phyloP scores from a whole-genome alignment of 345 rosid species.

The Theobroma cacao region DNA sequence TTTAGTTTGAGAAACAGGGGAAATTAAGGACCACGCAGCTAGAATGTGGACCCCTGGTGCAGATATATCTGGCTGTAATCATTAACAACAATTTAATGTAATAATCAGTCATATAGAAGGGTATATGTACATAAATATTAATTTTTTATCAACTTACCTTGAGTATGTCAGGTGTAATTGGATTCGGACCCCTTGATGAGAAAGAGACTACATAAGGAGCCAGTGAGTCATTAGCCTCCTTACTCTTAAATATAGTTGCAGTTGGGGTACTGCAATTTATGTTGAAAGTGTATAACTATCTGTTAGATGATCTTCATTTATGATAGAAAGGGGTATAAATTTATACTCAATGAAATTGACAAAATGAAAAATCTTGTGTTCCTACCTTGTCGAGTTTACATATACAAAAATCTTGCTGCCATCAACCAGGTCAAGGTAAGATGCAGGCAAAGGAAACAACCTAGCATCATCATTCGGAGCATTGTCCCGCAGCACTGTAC shows the following conservation, averaged over 20 bases:
- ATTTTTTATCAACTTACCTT: conserved; percentile 28
- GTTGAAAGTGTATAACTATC: background rate
- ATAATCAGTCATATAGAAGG: background rate
- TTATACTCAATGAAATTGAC: too few relatives aligned
- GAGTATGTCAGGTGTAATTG: conserved; percentile 39
- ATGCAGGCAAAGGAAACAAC: background rate
- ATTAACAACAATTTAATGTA: background rate
- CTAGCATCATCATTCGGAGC: fast-evolving
- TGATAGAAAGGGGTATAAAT: too few relatives aligned
- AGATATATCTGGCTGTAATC: conserved; percentile 51
- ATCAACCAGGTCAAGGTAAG: background rate
- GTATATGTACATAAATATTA: background rate
- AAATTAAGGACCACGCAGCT: conserved; percentile 44
- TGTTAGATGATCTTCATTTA: background rate
- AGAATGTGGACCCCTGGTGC: conserved; percentile 57
- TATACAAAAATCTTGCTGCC: background rate
- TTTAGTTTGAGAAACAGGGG: background rate
- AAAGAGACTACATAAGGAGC: conserved; percentile 36
- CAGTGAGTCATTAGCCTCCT: background rate
- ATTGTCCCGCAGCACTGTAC: background rate
- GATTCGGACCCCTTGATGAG: conserved; percentile 57
- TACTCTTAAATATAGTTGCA: conserved; percentile 2
- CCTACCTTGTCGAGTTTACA: background rate
- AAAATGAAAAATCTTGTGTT: background rate
- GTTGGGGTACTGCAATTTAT: background rate